These are phyloP conservation scores for Clonostachys sp. DNA, from an alignment of 2,329 filamentous ascomycete genomes.

Conservation along the genomic window DNA sequence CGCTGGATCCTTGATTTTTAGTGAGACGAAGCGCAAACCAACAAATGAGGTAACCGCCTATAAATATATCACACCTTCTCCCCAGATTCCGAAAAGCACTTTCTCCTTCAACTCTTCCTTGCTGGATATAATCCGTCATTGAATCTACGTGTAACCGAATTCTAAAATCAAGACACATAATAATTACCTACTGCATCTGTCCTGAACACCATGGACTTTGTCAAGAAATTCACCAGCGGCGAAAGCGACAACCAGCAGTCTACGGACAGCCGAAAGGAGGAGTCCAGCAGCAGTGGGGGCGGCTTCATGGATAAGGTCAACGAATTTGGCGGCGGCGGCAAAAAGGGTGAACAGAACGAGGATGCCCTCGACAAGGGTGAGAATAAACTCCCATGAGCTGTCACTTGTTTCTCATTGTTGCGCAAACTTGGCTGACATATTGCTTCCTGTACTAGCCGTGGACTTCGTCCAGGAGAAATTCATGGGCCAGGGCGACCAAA, in stretches of 20 bases:
- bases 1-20: no score
- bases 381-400: neutral
- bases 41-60: no score
- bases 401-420: neutral
- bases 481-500: conserved; percentile 64
- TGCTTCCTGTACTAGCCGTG: conserved; percentile 46
- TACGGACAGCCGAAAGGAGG: conserved; percentile 18
- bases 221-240: conserved; percentile 45
- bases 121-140: no score
- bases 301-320: conserved; percentile 70
- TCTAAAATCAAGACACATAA: no score
- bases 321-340: conserved; percentile 65
- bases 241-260: conserved; percentile 22
- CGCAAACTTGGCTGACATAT: neutral
- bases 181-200: no score
- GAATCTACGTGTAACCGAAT: no score
- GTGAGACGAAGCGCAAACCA: no score
- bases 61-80: no score
- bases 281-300: conserved; percentile 13
- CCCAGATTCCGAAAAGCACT: no score
- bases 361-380: conserved; percentile 77
- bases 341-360: conserved; percentile 75
- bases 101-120: no score
- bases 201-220: conserved; percentile 40
- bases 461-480: conserved; percentile 76